Evolutionary conservation across 225 moss, liverwort and hornwort species (phyloP), one percentile per base, ranked within the genome.

Genomic region (Pseudisothecium myosuroides): DNA sequence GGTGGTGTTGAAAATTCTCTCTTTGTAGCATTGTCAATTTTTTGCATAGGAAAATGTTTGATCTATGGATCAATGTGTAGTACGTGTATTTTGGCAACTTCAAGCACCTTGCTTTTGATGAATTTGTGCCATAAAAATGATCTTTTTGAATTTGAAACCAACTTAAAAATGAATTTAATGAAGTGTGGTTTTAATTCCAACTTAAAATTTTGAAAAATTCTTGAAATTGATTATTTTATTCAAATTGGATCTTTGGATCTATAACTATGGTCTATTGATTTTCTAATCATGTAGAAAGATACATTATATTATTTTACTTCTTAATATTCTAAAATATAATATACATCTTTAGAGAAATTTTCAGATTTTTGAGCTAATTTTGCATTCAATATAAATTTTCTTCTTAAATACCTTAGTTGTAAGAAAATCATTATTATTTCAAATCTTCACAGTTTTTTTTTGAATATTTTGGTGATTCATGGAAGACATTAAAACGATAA

Each of bases 201-300:
- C 3, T 67, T 2, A 37, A 67, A 67, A 7, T 12, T n/a, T 67
- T 21, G 7, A 21, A 36, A 20, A n/a, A n/a, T 23, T 23, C 21
- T 2, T n/a, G 14, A 23, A 39, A 39, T 68, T 68, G 2, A 39
- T 68, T n/a, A 39, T 23, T 23, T 39, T 39, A 37, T 23, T 23
- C 13, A 4, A 12, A 13, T 7, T 7, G 1, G 0, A 39, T 68
- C 6, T 23, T 68, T 13, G 4, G 4, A 2, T 37, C 13, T 22
- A 68, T 13, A 68, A 68, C 12, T n/a, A n/a, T 23, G 4, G 39
- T 23, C 68, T 68, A 68, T 2, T n/a, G 1, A 23, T 4, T 23
- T 39, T 68, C 0, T 39, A 39, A 12, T 7, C 7, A n/a, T n/a
- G n/a, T 23, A 23, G 13, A 13, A n/a, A 68, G 39, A n/a, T 0